Base-by-base conservation (phyloP, 1,284 basidiomycete genomes). In the Ceraceosorus guamensis region DNA sequence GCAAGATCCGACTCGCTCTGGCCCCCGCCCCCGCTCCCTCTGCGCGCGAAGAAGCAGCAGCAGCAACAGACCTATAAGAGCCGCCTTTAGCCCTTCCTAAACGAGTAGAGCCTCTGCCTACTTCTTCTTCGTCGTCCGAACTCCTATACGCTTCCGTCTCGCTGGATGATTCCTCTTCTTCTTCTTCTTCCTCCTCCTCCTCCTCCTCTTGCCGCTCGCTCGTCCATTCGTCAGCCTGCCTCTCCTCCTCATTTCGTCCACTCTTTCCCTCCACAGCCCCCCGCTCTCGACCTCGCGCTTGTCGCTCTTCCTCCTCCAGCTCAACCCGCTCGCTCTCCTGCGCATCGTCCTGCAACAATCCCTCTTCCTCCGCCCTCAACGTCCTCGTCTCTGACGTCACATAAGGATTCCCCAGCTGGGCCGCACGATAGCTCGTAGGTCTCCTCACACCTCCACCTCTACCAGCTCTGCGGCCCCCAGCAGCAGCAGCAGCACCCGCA, bases 121-220 rank as follows among this genome's bases (percentile, higher is more conserved):
- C 59, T 4, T 63, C 62, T 44, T 60, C 57, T 53, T 68, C 66
- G 37, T 56, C 65, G n/a, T n/a, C n/a, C n/a, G n/a, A n/a, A n/a
- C n/a, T n/a, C 62, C 32, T 61, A 60, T 14, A 59, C 51, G 24
- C 63, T 3, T 46, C 39, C 31, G 53, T 58, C 47, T 58, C 56
- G 55, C 24, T 64, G 45, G 45, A 52, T 55, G 34, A 53, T 6
- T 39, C 35, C 33, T 10, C 14, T 6, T 32, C 11, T 35, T 63
- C 53, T 10, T 61, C 53, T 34, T 61, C 48, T 10, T 59, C 59
- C 2, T 61, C 62, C 33, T 57, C 46, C 24, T 43, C 56, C 6
- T 48, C 13, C 5, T 53, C 46, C n/a, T 57, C 52, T 30, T 49
- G 56, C 31, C 18, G 37, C 33, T 53, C 53, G 43, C 34, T 24